Base-by-base conservation (phyloP, 2,329 filamentous ascomycete genomes). In the Neofusicoccum umdonicola region DNA sequence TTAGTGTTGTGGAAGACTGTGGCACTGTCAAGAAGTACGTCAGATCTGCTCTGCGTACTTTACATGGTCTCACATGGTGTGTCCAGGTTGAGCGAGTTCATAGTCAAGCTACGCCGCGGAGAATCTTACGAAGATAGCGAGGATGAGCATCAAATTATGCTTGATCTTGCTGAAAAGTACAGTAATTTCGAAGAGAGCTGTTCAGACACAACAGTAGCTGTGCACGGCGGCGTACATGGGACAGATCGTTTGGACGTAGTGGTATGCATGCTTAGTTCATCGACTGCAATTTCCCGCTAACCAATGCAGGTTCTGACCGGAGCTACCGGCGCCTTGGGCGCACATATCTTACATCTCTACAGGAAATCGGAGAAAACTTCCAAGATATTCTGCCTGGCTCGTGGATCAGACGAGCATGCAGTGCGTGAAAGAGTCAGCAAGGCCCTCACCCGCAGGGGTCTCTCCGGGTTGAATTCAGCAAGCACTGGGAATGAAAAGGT, bases 1-100 rank as follows among this genome's bases (percentile, higher is more conserved):
- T 84, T 66, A 88, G 85, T 65, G 71, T 88, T 1, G 81, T 89
- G 0, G 87, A 88, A 67, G 85, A 89, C 65, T 82, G 82, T 63
- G 84, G 85, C 0, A 87, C 80, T 2, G 75, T 88, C n/a, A 68
- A 77, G 15, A 73, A 75, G 50, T 62, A 41, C 9, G 58, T 19
- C 27, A 6, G 13, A 3, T 17, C 15, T 11, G 4, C 8, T 4
- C 15, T 60, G 13, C 11, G n/a, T 7, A 4, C 12, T 8, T n/a
- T 11, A 27, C 19, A 19, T 2, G 27, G 15, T 12, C n/a, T 52
- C 2, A 52, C 27, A 52, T 9, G 4, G 2, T 17, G 13, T 31
- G 6, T n/a, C 17, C 35, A 62, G 58, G 34, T 71, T 82, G 13
- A 71, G 73, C 19, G 70, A 78, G 11, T 77, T 75, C 57, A 70